A percentile compares a stretch with the other conserved stretches of the same genome.
Conservation (phyloP, 257 asterid genomes). For the Petunia secreta region DNA sequence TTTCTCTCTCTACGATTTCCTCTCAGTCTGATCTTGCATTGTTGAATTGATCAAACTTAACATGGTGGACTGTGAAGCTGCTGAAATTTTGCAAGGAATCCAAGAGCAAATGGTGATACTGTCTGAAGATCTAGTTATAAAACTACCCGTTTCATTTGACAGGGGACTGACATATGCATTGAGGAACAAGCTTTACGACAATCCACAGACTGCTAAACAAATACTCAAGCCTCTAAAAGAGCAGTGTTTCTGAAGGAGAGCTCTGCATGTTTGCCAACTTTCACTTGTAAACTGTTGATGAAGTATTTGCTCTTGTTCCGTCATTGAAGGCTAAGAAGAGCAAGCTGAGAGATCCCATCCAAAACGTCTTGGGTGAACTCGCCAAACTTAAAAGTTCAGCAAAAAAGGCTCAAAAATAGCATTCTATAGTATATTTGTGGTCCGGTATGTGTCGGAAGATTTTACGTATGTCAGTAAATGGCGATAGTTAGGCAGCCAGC, state of each 20-base stretch:
- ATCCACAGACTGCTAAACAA: conserved; percentile 61
- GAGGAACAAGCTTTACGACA: conserved; percentile 51
- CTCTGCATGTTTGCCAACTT: conserved; percentile 80
- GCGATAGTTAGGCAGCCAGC: background rate
- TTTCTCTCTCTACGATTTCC: too few relatives aligned
- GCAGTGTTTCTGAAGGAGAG: conserved; percentile 76
- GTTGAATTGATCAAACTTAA: too few relatives aligned
- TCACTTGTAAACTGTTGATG: conserved; percentile 75
- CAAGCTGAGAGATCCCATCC: conserved; percentile 63
- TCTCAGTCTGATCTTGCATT: too few relatives aligned
- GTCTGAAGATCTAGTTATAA: conserved; percentile 79
- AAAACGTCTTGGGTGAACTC: conserved; percentile 57
- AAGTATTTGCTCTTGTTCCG: conserved; percentile 83
- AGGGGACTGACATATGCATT: conserved; percentile 74
- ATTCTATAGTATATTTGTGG: background rate
- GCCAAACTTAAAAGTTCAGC: conserved; percentile 48
- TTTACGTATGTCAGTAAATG: conserved; percentile 2
- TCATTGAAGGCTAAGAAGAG: conserved; percentile 70
- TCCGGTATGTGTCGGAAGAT: background rate
- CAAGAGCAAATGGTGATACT: conserved; percentile 75
- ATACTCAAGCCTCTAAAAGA: conserved; percentile 74
- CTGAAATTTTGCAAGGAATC: conserved; percentile 71
- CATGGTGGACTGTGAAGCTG: conserved; percentile 91
- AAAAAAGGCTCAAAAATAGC: conserved; percentile 15
- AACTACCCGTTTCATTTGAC: conserved; percentile 82